Evolutionary conservation across 2,329 filamentous ascomycete species (phyloP).

Genomic region (Epichloe sp.): DNA sequence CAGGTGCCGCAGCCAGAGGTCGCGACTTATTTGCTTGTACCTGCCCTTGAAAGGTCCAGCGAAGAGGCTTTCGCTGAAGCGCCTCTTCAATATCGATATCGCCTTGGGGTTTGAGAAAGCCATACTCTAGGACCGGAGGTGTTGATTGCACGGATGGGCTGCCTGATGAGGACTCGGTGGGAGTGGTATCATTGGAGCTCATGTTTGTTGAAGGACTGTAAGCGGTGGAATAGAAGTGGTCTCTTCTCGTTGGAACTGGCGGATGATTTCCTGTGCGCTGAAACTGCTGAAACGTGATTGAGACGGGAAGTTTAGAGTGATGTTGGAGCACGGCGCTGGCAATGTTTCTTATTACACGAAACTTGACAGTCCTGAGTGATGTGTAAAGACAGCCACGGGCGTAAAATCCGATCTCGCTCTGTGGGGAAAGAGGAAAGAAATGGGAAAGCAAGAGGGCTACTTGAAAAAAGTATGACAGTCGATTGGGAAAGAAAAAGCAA

Average conservation of each 20-base stretch:
- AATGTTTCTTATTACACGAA: too few species aligned
- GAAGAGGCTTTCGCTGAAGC: constrained; percentile 29
- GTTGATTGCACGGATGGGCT: constrained; percentile 14
- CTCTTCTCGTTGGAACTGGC: neutral
- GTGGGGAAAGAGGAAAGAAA: too few species aligned
- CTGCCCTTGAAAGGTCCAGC: constrained; percentile 26
- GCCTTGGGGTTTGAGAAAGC: constrained; percentile 27
- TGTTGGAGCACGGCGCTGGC: neutral
- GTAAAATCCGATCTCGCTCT: too few species aligned
- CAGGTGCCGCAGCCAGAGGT: constrained; percentile 9
- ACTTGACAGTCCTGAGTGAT: too few species aligned
- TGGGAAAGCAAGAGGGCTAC: too few species aligned
- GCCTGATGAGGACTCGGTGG: neutral
- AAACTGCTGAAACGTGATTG: neutral
- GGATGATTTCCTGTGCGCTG: neutral
- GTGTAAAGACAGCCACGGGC: too few species aligned
- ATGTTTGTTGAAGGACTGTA: neutral
- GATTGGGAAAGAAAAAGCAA: neutral
- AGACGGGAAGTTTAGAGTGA: neutral
- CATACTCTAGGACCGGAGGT: constrained; percentile 15
- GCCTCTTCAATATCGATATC: constrained; percentile 30
- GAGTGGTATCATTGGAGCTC: neutral
- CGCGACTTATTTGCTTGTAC: constrained; percentile 20
- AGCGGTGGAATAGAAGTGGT: neutral
- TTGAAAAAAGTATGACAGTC: neutral